Evolutionary conservation across 495 filamentous ascomycete genomes (phyloP).

Genomic region (Penicillium angulare): DNA sequence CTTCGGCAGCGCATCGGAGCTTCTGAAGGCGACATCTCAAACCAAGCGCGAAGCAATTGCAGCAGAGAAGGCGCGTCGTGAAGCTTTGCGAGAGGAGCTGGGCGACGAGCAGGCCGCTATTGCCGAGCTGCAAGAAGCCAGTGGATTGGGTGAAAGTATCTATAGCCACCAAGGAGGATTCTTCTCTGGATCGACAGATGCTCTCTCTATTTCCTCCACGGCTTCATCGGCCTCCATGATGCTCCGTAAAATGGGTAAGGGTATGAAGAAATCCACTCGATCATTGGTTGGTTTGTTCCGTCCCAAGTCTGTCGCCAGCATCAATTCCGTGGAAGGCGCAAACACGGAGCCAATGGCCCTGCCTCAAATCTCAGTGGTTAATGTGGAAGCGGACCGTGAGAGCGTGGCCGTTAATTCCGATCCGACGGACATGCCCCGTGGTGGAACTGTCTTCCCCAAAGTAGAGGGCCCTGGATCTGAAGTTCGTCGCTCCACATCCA

Average conservation of each 20-base stretch:
- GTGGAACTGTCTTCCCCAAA: slow-evolving; percentile 83
- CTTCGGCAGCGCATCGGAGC: slow-evolving; percentile 92
- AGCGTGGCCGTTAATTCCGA: slow-evolving; percentile 77
- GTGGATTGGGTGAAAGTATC: slow-evolving; percentile 88
- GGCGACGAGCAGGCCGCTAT: slow-evolving; percentile 89
- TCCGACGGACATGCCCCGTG: slow-evolving; percentile 63
- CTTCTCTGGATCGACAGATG: slow-evolving; percentile 92
- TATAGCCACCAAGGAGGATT: slow-evolving; percentile 84
- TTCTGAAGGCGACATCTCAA: slow-evolving; percentile 75
- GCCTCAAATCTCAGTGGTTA: slow-evolving; percentile 87
- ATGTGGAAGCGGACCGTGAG: slow-evolving; percentile 88
- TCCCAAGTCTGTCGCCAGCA: slow-evolving; percentile 86
- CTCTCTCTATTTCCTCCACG: slow-evolving; percentile 94
- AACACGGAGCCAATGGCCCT: slow-evolving; percentile 60
- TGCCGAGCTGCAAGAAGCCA: slow-evolving; percentile 84
- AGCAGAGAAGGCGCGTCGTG: slow-evolving; percentile 66
- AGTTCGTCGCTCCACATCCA: slow-evolving; percentile 25
- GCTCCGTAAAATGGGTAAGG: slow-evolving; percentile 98
- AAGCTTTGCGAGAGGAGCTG: slow-evolving; percentile 65
- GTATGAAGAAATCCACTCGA: slow-evolving; percentile 87
- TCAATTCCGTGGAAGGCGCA: slow-evolving; percentile 62
- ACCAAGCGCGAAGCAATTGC: slow-evolving; percentile 53
- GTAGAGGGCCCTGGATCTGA: slow-evolving; percentile 57
- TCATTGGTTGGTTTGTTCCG: slow-evolving; percentile 94
- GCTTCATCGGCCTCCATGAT: slow-evolving; percentile 98